Evolutionary conservation across 2,329 filamentous ascomycete genomes (phyloP), one percentile per base, ranked within the genome.

Genomic region (Alternaria conjuncta): DNA sequence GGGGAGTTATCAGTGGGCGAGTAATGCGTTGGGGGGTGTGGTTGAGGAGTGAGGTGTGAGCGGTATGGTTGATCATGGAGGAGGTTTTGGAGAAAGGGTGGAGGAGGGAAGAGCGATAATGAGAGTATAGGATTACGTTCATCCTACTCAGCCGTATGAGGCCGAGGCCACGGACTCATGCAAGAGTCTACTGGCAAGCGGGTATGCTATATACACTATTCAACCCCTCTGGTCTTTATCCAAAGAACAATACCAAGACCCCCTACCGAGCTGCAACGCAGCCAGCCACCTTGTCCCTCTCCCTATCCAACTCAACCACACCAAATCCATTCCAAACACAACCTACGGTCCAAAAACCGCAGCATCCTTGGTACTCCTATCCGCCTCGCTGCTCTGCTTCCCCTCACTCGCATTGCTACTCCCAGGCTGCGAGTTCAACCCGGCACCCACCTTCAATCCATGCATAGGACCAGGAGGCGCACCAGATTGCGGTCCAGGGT

Each of bases 1-100:
- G 75, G 96, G 95, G 1, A 95, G 92, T 73, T 97, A 97, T 80
- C 93, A 97, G 80, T 96, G 90, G 88, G 91, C 90, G 21, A 91
- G 90, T 72, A 97, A 97, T 82, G 83, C 88, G 30, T 79, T 96
- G 71, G 86, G 87, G 57, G 82, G 84, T 68, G 71, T 68, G 10
- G 70, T 64, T 15, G 72, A 76, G 44, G 51, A 55, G 6, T 63
- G 44, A 63, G 11, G 3, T 6, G 9, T 15, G 13, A 12, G 2
- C 2, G 12, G 12, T 5, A 10, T 44, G 11, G 20, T 21, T 10
- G 11, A 41, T 46, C 11, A 36, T 57, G 15, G 1, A 12, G 3
- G 41, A 9, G 30, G 21, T 11, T 11, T n/a, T 9, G 18, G 5
- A 4, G 45, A 30, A n/a, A 26, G 5, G 2, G 15, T 32, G 8